phyloP scores from a whole-genome alignment of 495 filamentous ascomycete genomes.

The Durotheca rogersii region DNA sequence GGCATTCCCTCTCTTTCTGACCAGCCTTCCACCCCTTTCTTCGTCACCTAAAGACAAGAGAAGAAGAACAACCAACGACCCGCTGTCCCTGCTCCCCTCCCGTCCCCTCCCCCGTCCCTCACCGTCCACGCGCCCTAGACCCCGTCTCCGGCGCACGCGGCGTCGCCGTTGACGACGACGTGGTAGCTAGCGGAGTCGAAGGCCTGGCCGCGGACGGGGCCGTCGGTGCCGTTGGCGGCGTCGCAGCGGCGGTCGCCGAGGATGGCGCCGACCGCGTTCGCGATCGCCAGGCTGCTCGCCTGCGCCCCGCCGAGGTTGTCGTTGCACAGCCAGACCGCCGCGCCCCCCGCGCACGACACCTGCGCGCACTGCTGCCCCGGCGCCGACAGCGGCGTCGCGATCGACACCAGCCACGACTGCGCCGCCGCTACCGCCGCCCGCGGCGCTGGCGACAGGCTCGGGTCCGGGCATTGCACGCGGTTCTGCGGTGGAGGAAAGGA shows the following conservation, averaged over 20 bases:
- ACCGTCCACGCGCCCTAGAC: no score
- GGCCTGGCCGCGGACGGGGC: slow-evolving; percentile 7
- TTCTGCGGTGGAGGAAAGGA: slow-evolving; percentile 4
- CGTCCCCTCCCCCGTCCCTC: no score
- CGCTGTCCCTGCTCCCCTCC: no score
- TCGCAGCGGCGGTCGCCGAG: background rate
- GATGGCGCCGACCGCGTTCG: background rate
- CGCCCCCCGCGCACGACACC: background rate
- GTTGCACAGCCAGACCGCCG: slow-evolving; percentile 18
- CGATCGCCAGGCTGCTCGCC: slow-evolving; percentile 4
- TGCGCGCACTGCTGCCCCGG: slow-evolving; percentile 3
- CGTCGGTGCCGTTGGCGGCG: background rate
- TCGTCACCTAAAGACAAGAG: no score
- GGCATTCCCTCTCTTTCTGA: no score
- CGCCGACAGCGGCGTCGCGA: background rate
- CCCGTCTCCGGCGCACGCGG: no score
- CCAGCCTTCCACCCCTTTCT: no score
- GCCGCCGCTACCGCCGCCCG: background rate
- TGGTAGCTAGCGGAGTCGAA: slow-evolving; percentile 1
- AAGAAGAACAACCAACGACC: no score
- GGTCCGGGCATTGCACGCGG: slow-evolving; percentile 10
- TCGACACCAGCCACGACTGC: background rate
- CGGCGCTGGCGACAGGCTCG: slow-evolving; percentile 2
- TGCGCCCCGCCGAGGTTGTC: slow-evolving; percentile 10
- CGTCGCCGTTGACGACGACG: slow-evolving; percentile 47